Conservation (phyloP, 179 eudicot genomes). For the Silene vulgaris region DNA sequence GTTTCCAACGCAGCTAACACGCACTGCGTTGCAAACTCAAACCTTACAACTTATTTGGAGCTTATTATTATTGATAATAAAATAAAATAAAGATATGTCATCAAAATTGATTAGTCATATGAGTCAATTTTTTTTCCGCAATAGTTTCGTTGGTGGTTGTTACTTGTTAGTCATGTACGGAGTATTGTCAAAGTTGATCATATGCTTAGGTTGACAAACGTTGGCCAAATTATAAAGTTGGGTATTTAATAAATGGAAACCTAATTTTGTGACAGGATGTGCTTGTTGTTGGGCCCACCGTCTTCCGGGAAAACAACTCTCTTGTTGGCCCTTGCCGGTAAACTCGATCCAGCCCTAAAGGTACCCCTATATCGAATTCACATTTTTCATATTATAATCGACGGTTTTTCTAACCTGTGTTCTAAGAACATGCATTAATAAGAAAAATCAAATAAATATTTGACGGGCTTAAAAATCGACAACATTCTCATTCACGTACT, state of each 20-base stretch:
- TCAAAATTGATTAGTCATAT: neutral
- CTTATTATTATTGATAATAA: no score
- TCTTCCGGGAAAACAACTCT: conserved; percentile 47
- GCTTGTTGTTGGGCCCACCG: conserved; percentile 40
- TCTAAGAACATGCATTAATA: no score
- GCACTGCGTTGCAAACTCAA: no score
- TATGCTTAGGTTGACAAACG: conserved; percentile 15
- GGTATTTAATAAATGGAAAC: neutral
- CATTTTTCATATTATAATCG: neutral
- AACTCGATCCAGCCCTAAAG: conserved; percentile 33
- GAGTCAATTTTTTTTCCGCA: conserved; percentile 1
- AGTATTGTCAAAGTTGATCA: neutral
- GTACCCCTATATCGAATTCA: conserved; percentile 2
- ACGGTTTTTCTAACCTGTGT: no score
- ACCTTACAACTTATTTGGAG: no score
- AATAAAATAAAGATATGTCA: neutral
- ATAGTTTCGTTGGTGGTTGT: neutral
- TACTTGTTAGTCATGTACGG: neutral
- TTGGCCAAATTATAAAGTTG: neutral
- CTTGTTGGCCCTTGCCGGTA: conserved; percentile 45
- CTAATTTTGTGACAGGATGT: conserved; percentile 29
- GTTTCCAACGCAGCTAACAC: no score
- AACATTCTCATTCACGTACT: no score
- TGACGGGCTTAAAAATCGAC: no score
- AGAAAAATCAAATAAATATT: no score